Percentiles rank a stretch among this genome's conserved stretches.
Evolutionary conservation across 2,329 filamentous ascomycete species (phyloP).

Genomic region (Botrytis sinoallii): DNA sequence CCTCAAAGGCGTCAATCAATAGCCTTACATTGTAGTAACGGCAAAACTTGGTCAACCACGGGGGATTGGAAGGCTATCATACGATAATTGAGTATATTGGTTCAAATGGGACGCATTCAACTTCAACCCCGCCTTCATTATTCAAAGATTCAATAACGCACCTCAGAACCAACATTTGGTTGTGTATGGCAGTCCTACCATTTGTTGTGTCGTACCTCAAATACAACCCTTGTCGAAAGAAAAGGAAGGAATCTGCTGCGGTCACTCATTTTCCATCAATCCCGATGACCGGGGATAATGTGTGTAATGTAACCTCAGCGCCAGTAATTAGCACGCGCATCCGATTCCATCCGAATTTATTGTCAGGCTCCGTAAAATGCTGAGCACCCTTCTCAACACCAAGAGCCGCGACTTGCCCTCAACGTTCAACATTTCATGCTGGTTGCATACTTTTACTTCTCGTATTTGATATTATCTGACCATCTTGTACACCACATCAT

Average conservation of each 20-base stretch:
- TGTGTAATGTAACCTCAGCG: constrained; percentile 1
- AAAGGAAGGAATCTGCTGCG: background rate
- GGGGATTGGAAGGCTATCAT: background rate
- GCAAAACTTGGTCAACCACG: background rate
- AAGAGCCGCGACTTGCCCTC: constrained; percentile 5
- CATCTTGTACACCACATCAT: background rate
- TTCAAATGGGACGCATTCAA: background rate
- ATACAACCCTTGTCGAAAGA: background rate
- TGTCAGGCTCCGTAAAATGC: background rate
- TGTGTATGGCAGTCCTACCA: background rate
- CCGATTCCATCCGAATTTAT: background rate
- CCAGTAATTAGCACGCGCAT: background rate
- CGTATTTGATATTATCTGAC: background rate
- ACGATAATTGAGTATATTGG: background rate
- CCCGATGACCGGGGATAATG: background rate
- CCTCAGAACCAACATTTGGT: background rate
- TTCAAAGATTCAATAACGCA: background rate
- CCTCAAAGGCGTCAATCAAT: background rate
- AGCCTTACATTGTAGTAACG: background rate
- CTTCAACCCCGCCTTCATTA: background rate
- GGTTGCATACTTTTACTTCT: background rate
- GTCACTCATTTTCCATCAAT: background rate
- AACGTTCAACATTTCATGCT: background rate
- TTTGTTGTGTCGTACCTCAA: background rate
- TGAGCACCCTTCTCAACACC: background rate